phyloP scores from a whole-genome alignment of 192 early-diverging fungal species.

The Backusella tuberculispora region DNA sequence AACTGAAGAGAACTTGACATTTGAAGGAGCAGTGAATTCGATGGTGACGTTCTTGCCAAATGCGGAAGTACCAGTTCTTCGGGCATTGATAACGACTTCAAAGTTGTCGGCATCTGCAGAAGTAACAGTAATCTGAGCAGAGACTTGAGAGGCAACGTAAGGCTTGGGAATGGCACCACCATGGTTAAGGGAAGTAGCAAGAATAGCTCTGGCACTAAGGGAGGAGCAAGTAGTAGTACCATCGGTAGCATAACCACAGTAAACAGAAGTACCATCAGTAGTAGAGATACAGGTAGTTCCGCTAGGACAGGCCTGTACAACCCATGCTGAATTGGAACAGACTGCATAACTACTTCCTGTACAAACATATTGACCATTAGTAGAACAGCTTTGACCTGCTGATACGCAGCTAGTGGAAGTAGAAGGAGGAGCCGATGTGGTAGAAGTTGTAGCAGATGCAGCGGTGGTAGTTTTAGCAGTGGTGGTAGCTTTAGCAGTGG shows the following conservation, averaged over 20 bases:
- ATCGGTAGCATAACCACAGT: conserved; percentile 30
- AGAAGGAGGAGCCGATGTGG: background rate
- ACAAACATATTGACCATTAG: conserved; percentile 47
- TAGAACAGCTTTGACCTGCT: conserved; percentile 47
- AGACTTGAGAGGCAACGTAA: conserved; percentile 20
- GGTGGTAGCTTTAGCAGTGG: background rate
- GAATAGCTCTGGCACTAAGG: background rate
- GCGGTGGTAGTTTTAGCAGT: background rate
- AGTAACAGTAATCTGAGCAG: conserved; percentile 22
- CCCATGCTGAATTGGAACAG: conserved; percentile 51
- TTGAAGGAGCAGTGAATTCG: conserved; percentile 16
- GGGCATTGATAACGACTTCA: conserved; percentile 28
- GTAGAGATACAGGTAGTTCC: conserved; percentile 52
- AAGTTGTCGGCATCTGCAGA: background rate
- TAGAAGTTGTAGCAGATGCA: background rate
- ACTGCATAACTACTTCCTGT: conserved; percentile 46
- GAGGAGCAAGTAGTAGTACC: background rate
- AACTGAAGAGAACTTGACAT: conserved; percentile 12
- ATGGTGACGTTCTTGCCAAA: conserved; percentile 19
- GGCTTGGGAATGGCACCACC: conserved; percentile 23
- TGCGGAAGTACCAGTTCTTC: conserved; percentile 14
- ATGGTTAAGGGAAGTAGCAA: background rate
- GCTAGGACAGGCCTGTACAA: conserved; percentile 42
- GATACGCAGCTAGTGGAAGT: conserved; percentile 18
- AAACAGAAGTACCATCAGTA: conserved; percentile 45